Conservation (phyloP, 306 rosid species). For the Prunus fruticosa region DNA sequence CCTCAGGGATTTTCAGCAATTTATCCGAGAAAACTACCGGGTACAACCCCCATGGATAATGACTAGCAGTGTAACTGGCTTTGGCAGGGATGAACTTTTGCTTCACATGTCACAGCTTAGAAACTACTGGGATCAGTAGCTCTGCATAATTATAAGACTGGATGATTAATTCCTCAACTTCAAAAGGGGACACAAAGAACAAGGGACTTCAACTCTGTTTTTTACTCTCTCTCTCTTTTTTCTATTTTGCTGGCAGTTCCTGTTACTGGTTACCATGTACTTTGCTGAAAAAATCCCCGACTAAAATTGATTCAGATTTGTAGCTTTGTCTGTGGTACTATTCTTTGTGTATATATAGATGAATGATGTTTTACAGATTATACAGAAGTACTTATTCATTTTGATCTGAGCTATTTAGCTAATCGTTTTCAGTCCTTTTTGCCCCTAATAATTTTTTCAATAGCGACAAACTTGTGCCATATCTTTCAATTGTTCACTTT, state of each 20-base stretch:
- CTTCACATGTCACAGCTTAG: slow-evolving; percentile 81
- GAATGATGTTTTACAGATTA: too few species aligned
- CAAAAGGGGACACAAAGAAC: neutral
- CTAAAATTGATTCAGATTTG: slow-evolving; percentile 2
- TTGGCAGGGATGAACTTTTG: slow-evolving; percentile 86
- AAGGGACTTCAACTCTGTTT: neutral
- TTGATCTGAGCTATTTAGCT: too few species aligned
- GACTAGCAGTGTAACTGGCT: too few species aligned
- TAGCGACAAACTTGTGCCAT: too few species aligned
- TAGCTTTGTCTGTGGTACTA: neutral
- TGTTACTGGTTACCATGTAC: neutral
- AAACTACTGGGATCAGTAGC: slow-evolving; percentile 83
- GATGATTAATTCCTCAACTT: neutral
- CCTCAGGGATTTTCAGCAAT: too few species aligned
- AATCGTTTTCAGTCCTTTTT: too few species aligned
- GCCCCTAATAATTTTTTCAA: too few species aligned
- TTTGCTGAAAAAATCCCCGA: neutral
- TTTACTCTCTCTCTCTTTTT: neutral
- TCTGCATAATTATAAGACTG: neutral
- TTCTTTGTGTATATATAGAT: too few species aligned
- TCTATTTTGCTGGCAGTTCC: neutral
- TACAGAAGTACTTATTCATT: too few species aligned
- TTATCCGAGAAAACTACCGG: too few species aligned
- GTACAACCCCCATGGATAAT: too few species aligned
- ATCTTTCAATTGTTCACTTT: too few species aligned